These are phyloP conservation scores for Aureobasidium sp. DNA, from an alignment of 2,329 filamentous ascomycete genomes.

Conservation along the genomic window DNA sequence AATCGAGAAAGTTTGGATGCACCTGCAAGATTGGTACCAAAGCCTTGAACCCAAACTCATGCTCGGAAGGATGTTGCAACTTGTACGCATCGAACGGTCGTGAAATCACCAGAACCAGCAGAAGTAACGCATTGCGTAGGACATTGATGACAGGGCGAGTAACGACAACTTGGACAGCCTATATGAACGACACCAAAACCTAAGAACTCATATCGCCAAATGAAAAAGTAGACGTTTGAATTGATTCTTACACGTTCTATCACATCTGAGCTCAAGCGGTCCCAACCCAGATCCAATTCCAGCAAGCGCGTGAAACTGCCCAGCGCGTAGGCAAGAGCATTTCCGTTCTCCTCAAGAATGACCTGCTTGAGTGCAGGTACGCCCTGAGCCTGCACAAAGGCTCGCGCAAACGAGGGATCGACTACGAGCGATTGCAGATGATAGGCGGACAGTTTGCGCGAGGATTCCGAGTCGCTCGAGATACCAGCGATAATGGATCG, in stretches of 20 bases:
- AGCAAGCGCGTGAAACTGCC: slow-evolving; percentile 81
- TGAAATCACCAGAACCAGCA: slow-evolving; percentile 86
- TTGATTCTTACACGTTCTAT: slow-evolving; percentile 53
- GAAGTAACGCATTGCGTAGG: slow-evolving; percentile 90
- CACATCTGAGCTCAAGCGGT: slow-evolving; percentile 69
- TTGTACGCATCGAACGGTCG: slow-evolving; percentile 51
- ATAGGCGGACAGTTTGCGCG: slow-evolving; percentile 98
- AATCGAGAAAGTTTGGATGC: slow-evolving; percentile 89
- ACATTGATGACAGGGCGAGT: slow-evolving; percentile 96
- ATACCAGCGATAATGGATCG: slow-evolving; percentile 46
- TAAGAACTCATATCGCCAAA: slow-evolving; percentile 1
- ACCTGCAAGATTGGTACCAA: slow-evolving; percentile 86
- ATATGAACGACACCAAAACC: slow-evolving; percentile 13
- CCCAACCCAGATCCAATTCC: slow-evolving; percentile 98
- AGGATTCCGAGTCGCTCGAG: slow-evolving; percentile 68
- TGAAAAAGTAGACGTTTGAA: background rate
- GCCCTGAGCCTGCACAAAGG: slow-evolving; percentile 87
- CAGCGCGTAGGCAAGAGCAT: slow-evolving; percentile 90
- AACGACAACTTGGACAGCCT: slow-evolving; percentile 84
- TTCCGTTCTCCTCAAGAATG: slow-evolving; percentile 78
- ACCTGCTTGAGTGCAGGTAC: slow-evolving; percentile 73
- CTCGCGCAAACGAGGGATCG: slow-evolving; percentile 91
- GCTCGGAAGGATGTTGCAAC: slow-evolving; percentile 43
- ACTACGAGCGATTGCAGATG: slow-evolving; percentile 93
- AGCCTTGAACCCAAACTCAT: slow-evolving; percentile 78